phyloP scores from a whole-genome alignment of 2,329 filamentous ascomycete genomes.

The Alternaria rosae region DNA sequence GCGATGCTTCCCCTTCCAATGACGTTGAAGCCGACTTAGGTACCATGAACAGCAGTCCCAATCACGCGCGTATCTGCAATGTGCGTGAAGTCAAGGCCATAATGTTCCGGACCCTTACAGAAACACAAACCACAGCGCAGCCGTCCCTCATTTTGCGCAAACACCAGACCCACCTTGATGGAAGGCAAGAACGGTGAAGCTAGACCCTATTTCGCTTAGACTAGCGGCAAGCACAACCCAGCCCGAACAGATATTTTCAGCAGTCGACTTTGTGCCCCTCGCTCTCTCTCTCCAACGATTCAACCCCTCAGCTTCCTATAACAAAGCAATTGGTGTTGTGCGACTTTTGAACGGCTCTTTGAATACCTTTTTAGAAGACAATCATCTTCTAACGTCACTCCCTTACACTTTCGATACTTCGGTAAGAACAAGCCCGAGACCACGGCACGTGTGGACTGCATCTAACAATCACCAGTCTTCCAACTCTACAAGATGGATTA shows the following conservation, averaged over 20 bases:
- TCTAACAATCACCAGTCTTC: conserved; percentile 33
- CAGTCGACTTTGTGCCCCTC: conserved; percentile 17
- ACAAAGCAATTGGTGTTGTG: conserved; percentile 26
- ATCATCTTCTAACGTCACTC: conserved; percentile 29
- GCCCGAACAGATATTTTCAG: conserved; percentile 19
- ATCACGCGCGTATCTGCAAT: conserved; percentile 5
- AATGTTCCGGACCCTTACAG: neutral
- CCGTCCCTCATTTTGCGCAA: conserved; percentile 9
- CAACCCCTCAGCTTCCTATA: conserved; percentile 16
- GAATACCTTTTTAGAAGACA: conserved; percentile 14
- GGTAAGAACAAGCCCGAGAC: conserved; percentile 28
- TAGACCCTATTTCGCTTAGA: conserved; percentile 20
- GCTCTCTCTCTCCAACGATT: conserved; percentile 16
- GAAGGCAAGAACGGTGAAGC: conserved; percentile 12
- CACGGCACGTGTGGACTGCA: conserved; percentile 10
- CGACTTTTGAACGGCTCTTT: conserved; percentile 14
- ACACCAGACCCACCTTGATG: conserved; percentile 10
- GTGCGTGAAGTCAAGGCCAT: neutral
- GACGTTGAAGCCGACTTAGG: conserved; percentile 5
- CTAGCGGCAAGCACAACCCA: conserved; percentile 22
- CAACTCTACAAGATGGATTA: conserved; percentile 45
- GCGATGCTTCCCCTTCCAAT: conserved; percentile 15
- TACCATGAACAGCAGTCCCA: conserved; percentile 3
- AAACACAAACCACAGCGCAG: neutral
- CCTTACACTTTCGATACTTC: conserved; percentile 25